Conservation (phyloP, 495 filamentous ascomycete genomes). For the Lepidopterella palustris region DNA sequence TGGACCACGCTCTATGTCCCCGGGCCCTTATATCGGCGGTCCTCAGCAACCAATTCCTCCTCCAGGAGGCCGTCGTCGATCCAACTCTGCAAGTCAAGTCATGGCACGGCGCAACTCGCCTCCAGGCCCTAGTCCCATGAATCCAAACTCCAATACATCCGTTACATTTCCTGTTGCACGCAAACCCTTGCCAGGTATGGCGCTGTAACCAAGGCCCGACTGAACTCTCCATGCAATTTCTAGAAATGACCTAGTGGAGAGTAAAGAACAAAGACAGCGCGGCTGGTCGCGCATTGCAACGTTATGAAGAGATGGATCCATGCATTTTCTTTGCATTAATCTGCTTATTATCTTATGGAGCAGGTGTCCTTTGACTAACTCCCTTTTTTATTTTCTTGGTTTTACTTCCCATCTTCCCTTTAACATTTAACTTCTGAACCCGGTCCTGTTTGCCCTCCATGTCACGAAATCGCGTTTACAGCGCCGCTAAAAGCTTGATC, state of each 20-base stretch:
- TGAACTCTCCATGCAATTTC: no score
- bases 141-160: slow-evolving; percentile 42
- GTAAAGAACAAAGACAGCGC: neutral
- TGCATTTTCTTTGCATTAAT: neutral
- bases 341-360: neutral
- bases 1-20: slow-evolving; percentile 44
- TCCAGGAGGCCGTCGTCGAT: slow-evolving; percentile 41
- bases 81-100: slow-evolving; percentile 45
- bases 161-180: slow-evolving; percentile 22
- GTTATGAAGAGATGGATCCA: neutral
- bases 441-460: neutral
- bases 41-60: slow-evolving; percentile 44
- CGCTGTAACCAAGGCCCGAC: slow-evolving; percentile 31
- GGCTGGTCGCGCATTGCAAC: neutral
- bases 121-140: slow-evolving; percentile 57
- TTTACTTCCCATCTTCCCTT: neutral
- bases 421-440: no score
- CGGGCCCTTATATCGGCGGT: slow-evolving; percentile 46
- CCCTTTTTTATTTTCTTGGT: neutral
- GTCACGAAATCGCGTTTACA: neutral
- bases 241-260: no score
- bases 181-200: slow-evolving; percentile 39
- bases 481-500: neutral
- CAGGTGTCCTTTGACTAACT: neutral
- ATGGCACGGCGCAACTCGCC: slow-evolving; percentile 45